A percentile compares a stretch with the other conserved stretches of the same genome.
phyloP scores from a whole-genome alignment of 139 green algal genomes.

The Pycnococcus provasolii region DNA sequence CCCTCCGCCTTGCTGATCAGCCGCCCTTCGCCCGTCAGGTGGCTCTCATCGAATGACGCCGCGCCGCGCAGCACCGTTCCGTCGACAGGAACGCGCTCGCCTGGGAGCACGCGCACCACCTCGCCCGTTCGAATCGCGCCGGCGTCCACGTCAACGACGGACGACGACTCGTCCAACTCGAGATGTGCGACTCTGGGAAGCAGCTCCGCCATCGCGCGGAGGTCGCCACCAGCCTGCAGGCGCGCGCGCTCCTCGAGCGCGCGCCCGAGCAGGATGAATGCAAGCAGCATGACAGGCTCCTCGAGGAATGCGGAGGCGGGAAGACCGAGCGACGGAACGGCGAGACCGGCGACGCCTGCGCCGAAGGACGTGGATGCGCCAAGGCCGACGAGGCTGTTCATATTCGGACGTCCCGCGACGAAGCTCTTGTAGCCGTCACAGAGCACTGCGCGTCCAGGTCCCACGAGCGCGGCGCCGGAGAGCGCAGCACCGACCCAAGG shows the following conservation, averaged over 20 bases:
- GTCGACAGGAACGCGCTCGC: constrained; percentile 7
- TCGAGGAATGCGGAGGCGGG: constrained; percentile 79
- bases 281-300: constrained; percentile 94
- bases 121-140: constrained; percentile 3
- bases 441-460: constrained; percentile 65
- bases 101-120: constrained; percentile 7
- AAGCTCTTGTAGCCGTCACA: constrained; percentile 54
- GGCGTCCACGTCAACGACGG: not conserved
- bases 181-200: constrained; percentile 67
- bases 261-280: constrained; percentile 77
- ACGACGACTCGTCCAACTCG: constrained; percentile 33
- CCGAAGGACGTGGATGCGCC: constrained; percentile 73
- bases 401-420: constrained; percentile 65
- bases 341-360: constrained; percentile 60
- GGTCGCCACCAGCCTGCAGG: constrained; percentile 71
- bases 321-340: constrained; percentile 66
- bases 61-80: constrained; percentile 35
- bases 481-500: constrained; percentile 58
- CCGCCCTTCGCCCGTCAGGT: constrained; percentile 66
- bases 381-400: constrained; percentile 94
- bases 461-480: constrained; percentile 62
- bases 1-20: constrained; percentile 43
- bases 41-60: constrained; percentile 67
- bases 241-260: constrained; percentile 86
- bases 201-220: constrained; percentile 75